phyloP scores from a whole-genome alignment of 192 early-diverging fungal species.

The Chytriomyces confervae region DNA sequence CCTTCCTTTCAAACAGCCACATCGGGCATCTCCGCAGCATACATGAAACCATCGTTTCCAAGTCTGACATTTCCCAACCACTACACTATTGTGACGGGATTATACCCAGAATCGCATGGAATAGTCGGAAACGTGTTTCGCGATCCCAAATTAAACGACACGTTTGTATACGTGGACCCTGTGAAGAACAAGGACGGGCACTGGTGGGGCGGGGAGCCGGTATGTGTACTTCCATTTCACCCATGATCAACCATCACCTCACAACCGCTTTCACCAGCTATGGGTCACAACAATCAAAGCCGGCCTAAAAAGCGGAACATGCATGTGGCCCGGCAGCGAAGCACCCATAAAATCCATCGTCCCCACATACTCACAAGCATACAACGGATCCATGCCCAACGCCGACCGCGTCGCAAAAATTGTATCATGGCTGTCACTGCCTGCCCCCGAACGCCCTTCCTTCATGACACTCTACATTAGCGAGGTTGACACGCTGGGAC shows the following conservation, averaged over 20 bases:
- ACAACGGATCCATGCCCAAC: conserved; percentile 51
- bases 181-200: conserved; percentile 63
- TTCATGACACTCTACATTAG: conserved; percentile 81
- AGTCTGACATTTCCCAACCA: conserved; percentile 92
- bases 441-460: conserved; percentile 68
- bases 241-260: background rate
- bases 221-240: conserved; percentile 40
- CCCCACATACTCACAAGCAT: conserved; percentile 74
- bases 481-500: conserved; percentile 81
- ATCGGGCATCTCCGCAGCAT: conserved; percentile 59
- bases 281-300: conserved; percentile 87
- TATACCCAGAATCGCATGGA: conserved; percentile 91
- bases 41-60: conserved; percentile 76
- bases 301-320: conserved; percentile 69
- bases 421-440: conserved; percentile 80
- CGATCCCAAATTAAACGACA: conserved; percentile 72
- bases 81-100: conserved; percentile 84
- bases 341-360: conserved; percentile 55
- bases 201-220: conserved; percentile 92
- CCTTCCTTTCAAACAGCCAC: conserved; percentile 37
- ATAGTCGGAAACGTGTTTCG: conserved; percentile 90
- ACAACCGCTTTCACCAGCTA: conserved; percentile 39
- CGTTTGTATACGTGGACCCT: conserved; percentile 77
- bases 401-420: conserved; percentile 64
- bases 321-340: conserved; percentile 88